Conservation (phyloP, 257 asterid species). For the Solanum tarijense region DNA sequence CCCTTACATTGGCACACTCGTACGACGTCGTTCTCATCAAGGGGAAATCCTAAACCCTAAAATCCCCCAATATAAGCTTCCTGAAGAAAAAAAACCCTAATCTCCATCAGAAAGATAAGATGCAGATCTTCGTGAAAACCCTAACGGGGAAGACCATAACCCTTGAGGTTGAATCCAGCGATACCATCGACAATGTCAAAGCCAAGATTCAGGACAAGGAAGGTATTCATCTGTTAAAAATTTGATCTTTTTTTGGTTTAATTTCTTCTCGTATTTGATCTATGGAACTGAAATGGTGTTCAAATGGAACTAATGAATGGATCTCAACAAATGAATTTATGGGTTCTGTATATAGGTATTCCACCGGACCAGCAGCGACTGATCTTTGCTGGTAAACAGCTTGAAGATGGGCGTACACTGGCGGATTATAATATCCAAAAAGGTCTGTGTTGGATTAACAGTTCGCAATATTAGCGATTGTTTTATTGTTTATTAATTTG, state of each 20-base stretch:
- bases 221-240: conserved; percentile 13
- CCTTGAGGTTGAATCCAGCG: conserved; percentile 69
- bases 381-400: conserved; percentile 75
- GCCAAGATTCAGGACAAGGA: conserved; percentile 73
- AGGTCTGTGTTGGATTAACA: conserved; percentile 10
- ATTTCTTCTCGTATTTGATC: not conserved
- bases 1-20: not conserved
- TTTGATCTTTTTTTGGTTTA: not conserved
- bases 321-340: not conserved
- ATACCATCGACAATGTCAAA: conserved; percentile 65
- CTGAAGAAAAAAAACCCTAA: not conserved
- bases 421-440: conserved; percentile 66
- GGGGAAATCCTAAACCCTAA: not conserved
- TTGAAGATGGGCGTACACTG: conserved; percentile 65
- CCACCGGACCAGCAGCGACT: conserved; percentile 72
- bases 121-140: conserved; percentile 74
- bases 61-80: not conserved
- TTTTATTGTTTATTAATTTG: not conserved
- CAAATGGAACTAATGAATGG: not conserved
- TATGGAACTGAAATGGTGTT: not conserved
- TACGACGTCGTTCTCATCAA: not conserved
- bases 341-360: conserved; percentile 26
- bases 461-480: not conserved
- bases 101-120: conserved; percentile 5
- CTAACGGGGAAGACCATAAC: conserved; percentile 66